Base-by-base conservation (phyloP, 108 stramenopile species). In the Cafeteria roenbergensis region DNA sequence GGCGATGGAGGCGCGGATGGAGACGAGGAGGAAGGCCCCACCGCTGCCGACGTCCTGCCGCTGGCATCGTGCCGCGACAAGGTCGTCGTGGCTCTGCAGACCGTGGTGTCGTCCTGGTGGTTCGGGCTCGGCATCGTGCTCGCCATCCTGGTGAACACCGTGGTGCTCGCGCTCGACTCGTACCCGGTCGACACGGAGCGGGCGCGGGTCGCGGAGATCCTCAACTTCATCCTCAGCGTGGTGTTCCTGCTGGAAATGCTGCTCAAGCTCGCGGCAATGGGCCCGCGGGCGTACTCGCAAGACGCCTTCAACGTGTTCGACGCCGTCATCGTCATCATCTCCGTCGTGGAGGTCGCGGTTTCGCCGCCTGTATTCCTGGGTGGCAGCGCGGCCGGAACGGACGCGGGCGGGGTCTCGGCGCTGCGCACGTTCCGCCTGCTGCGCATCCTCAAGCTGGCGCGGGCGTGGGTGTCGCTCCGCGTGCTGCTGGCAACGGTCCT, bases 361-460 rank as follows among this genome's bases (percentile, higher is more conserved):
- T 61, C 68, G 14, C 52, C 52, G 20, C 52, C 52, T 24, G 9
- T 3, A 2, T 53, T 53, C n/a, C 52, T 53, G 2, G 52, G 8
- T 8, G 52, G 52, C 1, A 38, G 34, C 52, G 52, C 2, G 17
- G 59, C 22, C 2, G 71, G 71, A 37, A 61, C 61, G 35, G 50
- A 34, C 24, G 73, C 77, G 27, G 75, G 78, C n/a, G 59, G 67
- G 20, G 37, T 84, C 34, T 81, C 80, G 29, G 82, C 73, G 20
- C 62, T 87, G 35, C 63, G 86, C 30, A 75, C 78, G 8, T 59
- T 82, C 26, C 71, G 86, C 34, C 63, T 87, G 42, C 71, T 87
- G 34, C 70, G 84, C 24, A 51, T 84, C 33, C 73, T 87, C 65
- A 87, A 87, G 69, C 80, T 87, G 56, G 77, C 82, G 8, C 74